A percentile compares a stretch with the other conserved stretches of the same genome.
Evolutionary conservation across 176 grass and related monocot species (phyloP).

Genomic region (Oryza longistaminata): DNA sequence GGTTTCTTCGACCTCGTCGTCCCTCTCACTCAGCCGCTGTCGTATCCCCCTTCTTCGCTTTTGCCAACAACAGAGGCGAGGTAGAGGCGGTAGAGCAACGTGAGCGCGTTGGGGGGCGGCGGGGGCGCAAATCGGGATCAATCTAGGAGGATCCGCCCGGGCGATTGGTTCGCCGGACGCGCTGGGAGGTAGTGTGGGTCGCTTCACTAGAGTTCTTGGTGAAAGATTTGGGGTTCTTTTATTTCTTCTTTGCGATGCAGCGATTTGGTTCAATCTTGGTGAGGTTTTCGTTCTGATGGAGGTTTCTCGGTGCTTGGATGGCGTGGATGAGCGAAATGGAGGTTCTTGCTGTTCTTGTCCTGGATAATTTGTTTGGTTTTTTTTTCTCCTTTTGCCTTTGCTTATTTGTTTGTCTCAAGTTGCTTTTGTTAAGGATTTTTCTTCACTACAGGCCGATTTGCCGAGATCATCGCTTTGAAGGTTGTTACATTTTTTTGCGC

Average conservation of each 20-base stretch:
- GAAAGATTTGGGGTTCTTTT: too few relatives aligned
- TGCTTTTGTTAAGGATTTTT: background rate
- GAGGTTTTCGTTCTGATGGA: background rate
- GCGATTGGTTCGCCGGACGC: background rate
- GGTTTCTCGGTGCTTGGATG: background rate
- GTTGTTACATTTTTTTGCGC: background rate
- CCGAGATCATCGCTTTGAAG: too few relatives aligned
- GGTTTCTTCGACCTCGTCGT: too few relatives aligned
- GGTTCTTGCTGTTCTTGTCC: background rate
- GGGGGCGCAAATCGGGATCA: background rate
- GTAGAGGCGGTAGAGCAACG: background rate
- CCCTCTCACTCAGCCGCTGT: background rate
- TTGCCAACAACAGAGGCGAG: background rate
- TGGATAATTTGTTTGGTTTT: background rate
- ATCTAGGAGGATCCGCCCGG: background rate
- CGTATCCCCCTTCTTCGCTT: background rate
- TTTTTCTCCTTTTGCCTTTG: background rate
- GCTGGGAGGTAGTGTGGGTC: background rate
- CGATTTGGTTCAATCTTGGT: background rate
- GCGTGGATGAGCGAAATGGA: background rate
- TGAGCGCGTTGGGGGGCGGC: background rate
- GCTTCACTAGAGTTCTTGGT: background rate
- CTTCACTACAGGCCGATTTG: too few relatives aligned
- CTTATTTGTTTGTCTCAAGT: background rate
- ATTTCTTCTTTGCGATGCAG: too few relatives aligned